A percentile compares a stretch with the other conserved stretches of the same genome.
These are phyloP conservation scores for Xylariaceae sp. DNA, from an alignment of 2,329 filamentous ascomycete genomes.

Conservation along the genomic window DNA sequence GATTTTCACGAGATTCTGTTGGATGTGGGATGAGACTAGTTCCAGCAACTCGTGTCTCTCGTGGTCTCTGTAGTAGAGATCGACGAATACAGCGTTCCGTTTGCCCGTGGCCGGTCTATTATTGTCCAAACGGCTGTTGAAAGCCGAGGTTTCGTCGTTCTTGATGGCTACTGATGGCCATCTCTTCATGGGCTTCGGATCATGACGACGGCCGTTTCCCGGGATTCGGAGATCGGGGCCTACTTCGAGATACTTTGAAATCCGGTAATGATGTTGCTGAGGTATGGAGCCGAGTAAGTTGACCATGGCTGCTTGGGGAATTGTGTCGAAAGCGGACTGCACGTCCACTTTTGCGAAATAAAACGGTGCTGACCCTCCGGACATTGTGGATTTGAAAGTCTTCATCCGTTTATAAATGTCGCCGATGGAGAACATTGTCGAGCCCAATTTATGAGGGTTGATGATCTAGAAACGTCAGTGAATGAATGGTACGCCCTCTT, in stretches of 20 bases:
- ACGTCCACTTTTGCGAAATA: slow-evolving; percentile 95
- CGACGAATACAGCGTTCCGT: slow-evolving; percentile 71
- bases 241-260: slow-evolving; percentile 71
- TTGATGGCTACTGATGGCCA: slow-evolving; percentile 51
- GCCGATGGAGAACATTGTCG: slow-evolving; percentile 72
- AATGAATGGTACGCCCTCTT: not conserved
- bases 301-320: slow-evolving; percentile 73
- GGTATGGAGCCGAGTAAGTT: slow-evolving; percentile 56
- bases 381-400: slow-evolving; percentile 54
- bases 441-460: slow-evolving; percentile 61
- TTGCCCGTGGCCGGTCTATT: slow-evolving; percentile 38
- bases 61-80: slow-evolving; percentile 55
- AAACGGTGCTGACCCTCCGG: slow-evolving; percentile 40
- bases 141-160: slow-evolving; percentile 36
- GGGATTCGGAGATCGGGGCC: slow-evolving; percentile 36
- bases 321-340: slow-evolving; percentile 87
- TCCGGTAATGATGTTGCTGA: slow-evolving; percentile 57
- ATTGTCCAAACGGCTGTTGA: slow-evolving; percentile 42
- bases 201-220: slow-evolving; percentile 22
- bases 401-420: slow-evolving; percentile 74
- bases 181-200: slow-evolving; percentile 38
- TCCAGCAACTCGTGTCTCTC: slow-evolving; percentile 55
- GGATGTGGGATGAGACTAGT: slow-evolving; percentile 75
- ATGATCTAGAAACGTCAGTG: slow-evolving; percentile 32
- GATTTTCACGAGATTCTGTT: slow-evolving; percentile 78